phyloP scores from a whole-genome alignment of 1,139 yeast genomes.

The Kurtzmaniella quercitrusa region DNA sequence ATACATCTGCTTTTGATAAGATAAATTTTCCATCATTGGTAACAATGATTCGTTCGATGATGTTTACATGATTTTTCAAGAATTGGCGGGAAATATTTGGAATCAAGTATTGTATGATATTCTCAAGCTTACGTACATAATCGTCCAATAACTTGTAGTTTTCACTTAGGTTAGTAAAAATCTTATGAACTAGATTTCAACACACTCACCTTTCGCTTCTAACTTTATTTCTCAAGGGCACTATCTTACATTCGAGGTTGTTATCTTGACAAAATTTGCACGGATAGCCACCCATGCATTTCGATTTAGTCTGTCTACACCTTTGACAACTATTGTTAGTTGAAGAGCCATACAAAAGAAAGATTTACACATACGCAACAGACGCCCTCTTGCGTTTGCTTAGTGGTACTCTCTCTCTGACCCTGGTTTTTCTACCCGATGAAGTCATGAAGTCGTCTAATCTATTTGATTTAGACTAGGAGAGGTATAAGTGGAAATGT shows the following conservation, averaged over 20 bases:
- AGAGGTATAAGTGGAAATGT: no score
- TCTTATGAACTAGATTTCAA: no score
- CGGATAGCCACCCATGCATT: not conserved
- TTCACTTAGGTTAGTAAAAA: no score
- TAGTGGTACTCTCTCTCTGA: not conserved
- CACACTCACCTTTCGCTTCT: not conserved
- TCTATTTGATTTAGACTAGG: not conserved
- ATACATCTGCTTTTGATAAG: not conserved
- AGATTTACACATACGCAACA: not conserved
- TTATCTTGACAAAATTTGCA: not conserved
- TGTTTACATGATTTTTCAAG: not conserved
- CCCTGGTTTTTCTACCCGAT: not conserved
- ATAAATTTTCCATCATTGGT: not conserved
- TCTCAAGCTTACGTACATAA: not conserved
- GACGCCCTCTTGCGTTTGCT: not conserved
- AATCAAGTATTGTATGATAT: not conserved
- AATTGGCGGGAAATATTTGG: not conserved
- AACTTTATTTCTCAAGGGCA: not conserved
- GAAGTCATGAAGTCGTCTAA: no score
- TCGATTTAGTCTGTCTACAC: not conserved
- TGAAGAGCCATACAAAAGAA: no score
- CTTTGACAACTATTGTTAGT: not conserved
- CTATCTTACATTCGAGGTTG: not conserved
- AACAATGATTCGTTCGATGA: not conserved
- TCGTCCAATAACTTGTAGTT: not conserved